Evolutionary conservation across 2,329 filamentous ascomycete species (phyloP).

Genomic region (Aurifilum marmelostoma): DNA sequence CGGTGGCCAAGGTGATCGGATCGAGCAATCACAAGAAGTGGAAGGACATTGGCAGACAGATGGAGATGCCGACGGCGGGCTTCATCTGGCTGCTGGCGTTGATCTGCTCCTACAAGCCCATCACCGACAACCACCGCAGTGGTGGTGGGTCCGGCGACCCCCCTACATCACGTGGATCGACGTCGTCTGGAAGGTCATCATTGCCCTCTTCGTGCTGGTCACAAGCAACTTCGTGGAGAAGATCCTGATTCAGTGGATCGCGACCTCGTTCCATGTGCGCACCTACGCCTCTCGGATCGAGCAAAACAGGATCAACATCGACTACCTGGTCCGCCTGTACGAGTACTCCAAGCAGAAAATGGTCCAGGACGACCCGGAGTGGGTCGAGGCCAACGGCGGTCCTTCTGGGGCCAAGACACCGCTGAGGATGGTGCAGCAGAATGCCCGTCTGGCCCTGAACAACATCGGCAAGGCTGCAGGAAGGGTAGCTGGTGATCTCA

Average conservation of each 20-base stretch:
- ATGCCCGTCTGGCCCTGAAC: slow-evolving; percentile 73
- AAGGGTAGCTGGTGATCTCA: slow-evolving; percentile 88
- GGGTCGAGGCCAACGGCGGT: slow-evolving; percentile 42
- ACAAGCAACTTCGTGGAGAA: slow-evolving; percentile 87
- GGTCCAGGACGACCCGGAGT: slow-evolving; percentile 55
- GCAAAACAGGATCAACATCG: slow-evolving; percentile 88
- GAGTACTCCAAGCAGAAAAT: slow-evolving; percentile 78
- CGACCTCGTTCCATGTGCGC: slow-evolving; percentile 86
- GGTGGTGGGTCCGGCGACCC: slow-evolving; percentile 47
- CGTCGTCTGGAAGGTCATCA: slow-evolving; percentile 82
- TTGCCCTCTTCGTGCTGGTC: slow-evolving; percentile 79
- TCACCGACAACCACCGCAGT: slow-evolving; percentile 64
- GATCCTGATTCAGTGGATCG: slow-evolving; percentile 92
- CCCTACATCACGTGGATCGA: slow-evolving; percentile 69
- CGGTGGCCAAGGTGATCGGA: slow-evolving; percentile 69
- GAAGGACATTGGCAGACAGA: slow-evolving; percentile 82
- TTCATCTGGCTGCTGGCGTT: slow-evolving; percentile 93
- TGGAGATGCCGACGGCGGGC: slow-evolving; percentile 82
- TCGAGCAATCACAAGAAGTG: slow-evolving; percentile 92
- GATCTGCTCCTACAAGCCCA: slow-evolving; percentile 82
- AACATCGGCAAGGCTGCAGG: slow-evolving; percentile 86
- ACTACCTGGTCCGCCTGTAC: slow-evolving; percentile 56
- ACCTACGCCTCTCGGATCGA: slow-evolving; percentile 92
- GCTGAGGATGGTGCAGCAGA: slow-evolving; percentile 71
- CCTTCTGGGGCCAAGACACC: slow-evolving; percentile 72